Evolutionary conservation across 176 grass and related monocot species (phyloP).

Genomic region (Oryza glaberrima): DNA sequence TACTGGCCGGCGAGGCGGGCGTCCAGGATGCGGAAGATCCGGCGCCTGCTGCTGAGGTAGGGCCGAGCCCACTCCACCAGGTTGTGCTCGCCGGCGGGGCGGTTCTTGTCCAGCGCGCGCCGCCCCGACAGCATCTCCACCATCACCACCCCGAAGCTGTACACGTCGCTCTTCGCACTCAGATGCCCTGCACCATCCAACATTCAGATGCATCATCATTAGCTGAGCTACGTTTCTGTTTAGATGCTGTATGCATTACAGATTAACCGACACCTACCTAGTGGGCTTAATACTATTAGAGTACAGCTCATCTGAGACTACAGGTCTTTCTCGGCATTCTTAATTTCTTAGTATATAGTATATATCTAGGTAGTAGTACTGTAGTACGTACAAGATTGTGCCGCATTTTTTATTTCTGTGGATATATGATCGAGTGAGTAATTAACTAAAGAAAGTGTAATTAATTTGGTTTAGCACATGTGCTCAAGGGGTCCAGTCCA

Average conservation of each 20-base stretch:
- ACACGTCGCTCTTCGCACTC: constrained; percentile 72
- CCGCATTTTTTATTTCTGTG: background rate
- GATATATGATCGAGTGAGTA: background rate
- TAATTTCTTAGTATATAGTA: background rate
- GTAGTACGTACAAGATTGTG: background rate
- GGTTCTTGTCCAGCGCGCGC: constrained; percentile 71
- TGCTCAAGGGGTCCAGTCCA: constrained; percentile 25
- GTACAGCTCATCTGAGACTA: background rate
- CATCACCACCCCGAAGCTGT: constrained; percentile 75
- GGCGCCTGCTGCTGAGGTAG: constrained; percentile 51
- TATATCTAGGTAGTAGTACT: background rate
- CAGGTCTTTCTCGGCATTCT: background rate
- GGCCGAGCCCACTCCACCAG: constrained; percentile 83
- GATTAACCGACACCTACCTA: background rate
- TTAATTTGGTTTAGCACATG: constrained; percentile 5
- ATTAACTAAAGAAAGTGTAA: background rate
- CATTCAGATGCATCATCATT: too few relatives aligned
- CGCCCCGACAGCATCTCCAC: constrained; percentile 63
- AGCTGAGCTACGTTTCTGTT: background rate
- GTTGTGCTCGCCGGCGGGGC: constrained; percentile 62
- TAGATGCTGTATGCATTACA: background rate
- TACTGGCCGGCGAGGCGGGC: constrained; percentile 58
- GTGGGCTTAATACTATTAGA: background rate
- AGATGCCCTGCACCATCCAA: constrained; percentile 51
- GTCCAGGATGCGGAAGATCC: constrained; percentile 57